Percentiles rank a stretch among this genome's conserved stretches.
Conservation (phyloP, 192 early-diverging fungal genomes). For the Glomus cerebriforme region DNA sequence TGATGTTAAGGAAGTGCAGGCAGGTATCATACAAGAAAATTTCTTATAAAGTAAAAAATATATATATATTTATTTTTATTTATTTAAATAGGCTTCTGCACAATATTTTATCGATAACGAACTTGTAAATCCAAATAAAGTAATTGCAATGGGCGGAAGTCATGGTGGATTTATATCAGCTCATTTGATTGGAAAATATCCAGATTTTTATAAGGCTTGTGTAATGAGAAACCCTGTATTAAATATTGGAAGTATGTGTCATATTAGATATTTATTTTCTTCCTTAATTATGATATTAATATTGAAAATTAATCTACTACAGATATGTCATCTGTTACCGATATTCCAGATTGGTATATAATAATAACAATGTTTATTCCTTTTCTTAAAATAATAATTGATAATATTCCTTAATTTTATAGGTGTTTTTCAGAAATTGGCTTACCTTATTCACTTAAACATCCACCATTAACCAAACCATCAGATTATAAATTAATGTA, state of each 20-base stretch:
- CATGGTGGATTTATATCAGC: constrained; percentile 72
- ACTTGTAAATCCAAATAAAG: constrained; percentile 50
- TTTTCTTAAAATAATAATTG: constrained; percentile 46
- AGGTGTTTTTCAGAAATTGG: constrained; percentile 77
- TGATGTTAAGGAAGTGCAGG: constrained; percentile 68
- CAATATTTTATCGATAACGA: constrained; percentile 44
- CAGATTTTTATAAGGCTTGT: constrained; percentile 63
- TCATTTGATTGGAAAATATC: constrained; percentile 53
- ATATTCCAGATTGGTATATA: constrained; percentile 25
- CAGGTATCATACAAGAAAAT: not conserved
- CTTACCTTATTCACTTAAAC: constrained; percentile 49
- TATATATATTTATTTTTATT: not conserved
- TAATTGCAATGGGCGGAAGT: constrained; percentile 69
- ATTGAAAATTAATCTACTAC: not conserved
- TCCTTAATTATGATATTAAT: not conserved
- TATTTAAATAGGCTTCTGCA: not conserved
- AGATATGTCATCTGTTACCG: constrained; percentile 12
- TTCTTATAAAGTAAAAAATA: not conserved
- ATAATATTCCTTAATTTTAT: constrained; percentile 65
- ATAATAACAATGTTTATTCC: not conserved
- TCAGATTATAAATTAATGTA: constrained; percentile 61
- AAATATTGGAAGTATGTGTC: constrained; percentile 48
- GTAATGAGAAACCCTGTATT: constrained; percentile 77
- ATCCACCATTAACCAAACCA: constrained; percentile 56
- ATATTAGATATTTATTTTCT: not conserved